phyloP scores from a whole-genome alignment of 371 early-diverging fungal genomes.

The Lichtheimia ornata region DNA sequence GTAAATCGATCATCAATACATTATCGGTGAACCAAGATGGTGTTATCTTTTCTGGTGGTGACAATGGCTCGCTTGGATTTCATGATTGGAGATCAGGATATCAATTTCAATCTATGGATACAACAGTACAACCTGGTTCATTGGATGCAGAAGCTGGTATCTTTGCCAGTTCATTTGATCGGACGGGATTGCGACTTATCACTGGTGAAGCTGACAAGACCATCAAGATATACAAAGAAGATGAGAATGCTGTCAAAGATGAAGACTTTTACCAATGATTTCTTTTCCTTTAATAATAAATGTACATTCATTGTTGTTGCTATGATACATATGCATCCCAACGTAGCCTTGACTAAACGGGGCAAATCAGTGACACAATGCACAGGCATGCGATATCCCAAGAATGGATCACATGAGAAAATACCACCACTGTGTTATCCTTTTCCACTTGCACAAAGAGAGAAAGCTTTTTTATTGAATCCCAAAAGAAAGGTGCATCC shows the following conservation, averaged over 20 bases:
- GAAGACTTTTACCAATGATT: slow-evolving; percentile 37
- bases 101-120: slow-evolving; percentile 88
- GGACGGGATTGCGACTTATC: slow-evolving; percentile 90
- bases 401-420: too few relatives aligned
- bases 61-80: slow-evolving; percentile 94
- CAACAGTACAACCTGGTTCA: slow-evolving; percentile 94
- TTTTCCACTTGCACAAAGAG: too few relatives aligned
- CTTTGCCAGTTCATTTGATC: slow-evolving; percentile 93
- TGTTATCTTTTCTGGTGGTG: slow-evolving; percentile 92
- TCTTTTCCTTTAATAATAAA: not conserved
- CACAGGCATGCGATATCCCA: too few relatives aligned
- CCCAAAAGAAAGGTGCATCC: too few relatives aligned
- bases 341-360: too few relatives aligned
- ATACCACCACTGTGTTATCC: too few relatives aligned
- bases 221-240: slow-evolving; percentile 96
- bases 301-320: not conserved
- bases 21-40: slow-evolving; percentile 87
- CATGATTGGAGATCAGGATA: slow-evolving; percentile 97
- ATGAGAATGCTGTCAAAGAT: slow-evolving; percentile 62
- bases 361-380: too few relatives aligned
- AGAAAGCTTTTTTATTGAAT: too few relatives aligned
- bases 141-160: slow-evolving; percentile 95
- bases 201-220: slow-evolving; percentile 99
- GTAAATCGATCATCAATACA: slow-evolving; percentile 89
- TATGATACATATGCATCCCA: too few relatives aligned